Conservation (phyloP, 2,329 filamentous ascomycete species). For the Cercospora sp. region DNA sequence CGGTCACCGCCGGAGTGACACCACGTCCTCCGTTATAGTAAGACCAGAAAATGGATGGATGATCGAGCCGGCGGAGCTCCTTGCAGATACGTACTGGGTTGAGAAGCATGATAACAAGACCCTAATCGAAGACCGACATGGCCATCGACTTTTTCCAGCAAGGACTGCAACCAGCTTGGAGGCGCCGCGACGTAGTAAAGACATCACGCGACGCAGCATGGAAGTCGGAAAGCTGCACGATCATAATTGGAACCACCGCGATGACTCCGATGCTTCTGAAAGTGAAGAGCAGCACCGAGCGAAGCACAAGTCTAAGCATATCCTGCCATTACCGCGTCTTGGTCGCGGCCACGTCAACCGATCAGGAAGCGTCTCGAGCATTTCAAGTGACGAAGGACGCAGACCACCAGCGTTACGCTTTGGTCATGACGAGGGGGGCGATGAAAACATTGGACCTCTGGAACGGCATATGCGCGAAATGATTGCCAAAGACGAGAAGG, state of each 20-base stretch:
- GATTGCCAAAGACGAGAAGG: constrained; percentile 46
- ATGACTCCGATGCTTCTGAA: constrained; percentile 21
- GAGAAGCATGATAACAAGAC: constrained; percentile 78
- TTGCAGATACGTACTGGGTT: constrained; percentile 89
- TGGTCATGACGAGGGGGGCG: constrained; percentile 38
- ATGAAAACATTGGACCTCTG: constrained; percentile 50
- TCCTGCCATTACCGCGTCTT: constrained; percentile 28
- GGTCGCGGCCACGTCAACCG: constrained; percentile 28
- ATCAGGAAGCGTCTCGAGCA: constrained; percentile 32
- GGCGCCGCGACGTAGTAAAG: constrained; percentile 27
- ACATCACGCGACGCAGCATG: constrained; percentile 14
- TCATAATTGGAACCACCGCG: constrained; percentile 10
- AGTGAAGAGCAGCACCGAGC: constrained; percentile 15
- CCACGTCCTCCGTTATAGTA: constrained; percentile 58
- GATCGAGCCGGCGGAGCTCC: constrained; percentile 76
- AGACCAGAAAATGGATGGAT: constrained; percentile 82
- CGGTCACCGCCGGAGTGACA: constrained; percentile 42
- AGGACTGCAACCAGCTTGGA: constrained; percentile 28
- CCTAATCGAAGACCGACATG: constrained; percentile 76
- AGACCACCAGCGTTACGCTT: constrained; percentile 50
- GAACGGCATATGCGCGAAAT: constrained; percentile 48
- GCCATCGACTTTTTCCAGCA: constrained; percentile 66
- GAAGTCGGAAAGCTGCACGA: constrained; percentile 15
- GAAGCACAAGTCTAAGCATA: constrained; percentile 18
- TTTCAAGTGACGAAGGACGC: constrained; percentile 40